Percentiles rank a stretch among this genome's conserved stretches.
Evolutionary conservation across 805 yeast species (phyloP).

Genomic region (Spathaspora girioi): DNA sequence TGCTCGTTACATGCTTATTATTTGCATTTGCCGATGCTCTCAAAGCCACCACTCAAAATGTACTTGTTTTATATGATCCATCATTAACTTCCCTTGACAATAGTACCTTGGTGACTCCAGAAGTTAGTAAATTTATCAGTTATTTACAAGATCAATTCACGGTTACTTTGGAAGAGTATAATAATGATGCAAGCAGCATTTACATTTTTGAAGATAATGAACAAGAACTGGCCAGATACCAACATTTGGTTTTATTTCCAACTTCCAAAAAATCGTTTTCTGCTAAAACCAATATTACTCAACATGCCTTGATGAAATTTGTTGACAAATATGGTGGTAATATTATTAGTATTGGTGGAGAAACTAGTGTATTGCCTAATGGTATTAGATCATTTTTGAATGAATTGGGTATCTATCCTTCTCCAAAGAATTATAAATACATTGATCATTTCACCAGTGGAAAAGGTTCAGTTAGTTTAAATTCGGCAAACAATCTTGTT

Average conservation of each 20-base stretch:
- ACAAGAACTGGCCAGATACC: constrained; percentile 18
- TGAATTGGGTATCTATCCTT: constrained; percentile 79
- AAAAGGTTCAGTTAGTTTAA: constrained; percentile 25
- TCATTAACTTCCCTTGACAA: constrained; percentile 17
- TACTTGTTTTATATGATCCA: constrained; percentile 35
- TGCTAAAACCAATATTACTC: constrained; percentile 27
- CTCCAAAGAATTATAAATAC: constrained; percentile 67
- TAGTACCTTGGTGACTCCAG: constrained; percentile 12
- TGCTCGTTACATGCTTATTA: constrained; percentile 4
- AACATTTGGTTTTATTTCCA: constrained; percentile 34
- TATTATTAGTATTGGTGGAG: constrained; percentile 54
- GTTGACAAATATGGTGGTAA: constrained; percentile 72
- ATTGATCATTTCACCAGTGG: constrained; percentile 59
- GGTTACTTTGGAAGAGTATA: constrained; percentile 21
- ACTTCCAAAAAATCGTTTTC: constrained; percentile 28
- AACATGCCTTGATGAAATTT: constrained; percentile 51
- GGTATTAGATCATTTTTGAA: constrained; percentile 59
- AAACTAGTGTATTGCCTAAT: constrained; percentile 28
- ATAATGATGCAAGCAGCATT: constrained; percentile 15
- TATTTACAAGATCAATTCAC: constrained; percentile 15
- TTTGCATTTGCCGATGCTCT: constrained; percentile 9
- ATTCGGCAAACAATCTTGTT: constrained; percentile 23
- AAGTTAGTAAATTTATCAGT: constrained; percentile 18
- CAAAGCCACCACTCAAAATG: constrained; percentile 10
- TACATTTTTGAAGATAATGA: constrained; percentile 16